A percentile compares a stretch with the other conserved stretches of the same genome.
Evolutionary conservation across 164 flowering plant species (phyloP).

Genomic region (Euptelea pleiosperma): DNA sequence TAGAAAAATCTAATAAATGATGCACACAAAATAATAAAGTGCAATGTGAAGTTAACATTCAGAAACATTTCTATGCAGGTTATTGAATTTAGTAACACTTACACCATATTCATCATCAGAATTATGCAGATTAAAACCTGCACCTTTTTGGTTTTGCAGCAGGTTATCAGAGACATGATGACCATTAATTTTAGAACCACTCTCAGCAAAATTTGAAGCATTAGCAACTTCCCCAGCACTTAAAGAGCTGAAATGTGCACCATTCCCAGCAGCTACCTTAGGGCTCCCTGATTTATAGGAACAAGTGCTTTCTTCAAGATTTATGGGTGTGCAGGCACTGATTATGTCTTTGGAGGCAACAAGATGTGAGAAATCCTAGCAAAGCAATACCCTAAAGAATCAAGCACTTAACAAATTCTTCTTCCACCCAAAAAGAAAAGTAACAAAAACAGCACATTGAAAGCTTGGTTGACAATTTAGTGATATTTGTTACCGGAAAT

Average conservation of each 20-base stretch:
- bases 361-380: conserved; percentile 41
- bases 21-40: neutral
- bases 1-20: conserved; percentile 10
- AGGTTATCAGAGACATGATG: conserved; percentile 27
- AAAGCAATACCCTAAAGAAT: conserved; percentile 9
- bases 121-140: conserved; percentile 11
- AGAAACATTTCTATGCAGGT: neutral
- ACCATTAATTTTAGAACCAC: conserved; percentile 30
- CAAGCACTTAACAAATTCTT: neutral
- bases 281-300: conserved; percentile 50
- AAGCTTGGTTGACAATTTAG: neutral
- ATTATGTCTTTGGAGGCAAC: conserved; percentile 28
- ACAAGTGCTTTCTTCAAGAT: conserved; percentile 61
- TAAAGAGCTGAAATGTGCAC: conserved; percentile 27
- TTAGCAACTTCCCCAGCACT: conserved; percentile 23
- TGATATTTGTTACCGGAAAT: conserved; percentile 39
- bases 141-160: conserved; percentile 15
- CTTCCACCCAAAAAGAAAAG: conserved; percentile 2
- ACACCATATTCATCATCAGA: conserved; percentile 23
- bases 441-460: neutral
- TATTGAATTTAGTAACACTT: conserved; percentile 26
- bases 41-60: neutral
- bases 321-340: conserved; percentile 33
- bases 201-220: conserved; percentile 29
- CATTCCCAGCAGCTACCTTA: conserved; percentile 23